A percentile compares a stretch with the other conserved stretches of the same genome.
These are phyloP conservation scores for Aspergillus amoenus DNA, from an alignment of 2,329 filamentous ascomycete genomes.

Conservation along the genomic window DNA sequence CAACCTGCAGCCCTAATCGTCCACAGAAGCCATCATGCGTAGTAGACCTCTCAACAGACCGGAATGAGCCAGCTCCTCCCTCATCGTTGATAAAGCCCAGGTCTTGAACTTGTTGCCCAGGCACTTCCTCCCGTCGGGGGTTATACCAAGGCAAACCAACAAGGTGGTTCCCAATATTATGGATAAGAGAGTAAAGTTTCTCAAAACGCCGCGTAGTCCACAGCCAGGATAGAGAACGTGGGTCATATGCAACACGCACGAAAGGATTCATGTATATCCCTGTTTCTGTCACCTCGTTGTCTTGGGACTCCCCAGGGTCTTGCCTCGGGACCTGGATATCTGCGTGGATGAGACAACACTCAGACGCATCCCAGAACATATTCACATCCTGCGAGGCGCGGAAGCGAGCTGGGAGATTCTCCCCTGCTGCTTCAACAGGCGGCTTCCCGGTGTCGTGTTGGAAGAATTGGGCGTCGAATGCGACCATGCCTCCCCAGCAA, in stretches of 20 bases:
- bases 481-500: constrained; percentile 76
- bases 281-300: constrained; percentile 40
- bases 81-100: constrained; percentile 33
- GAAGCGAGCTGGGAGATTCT: constrained; percentile 50
- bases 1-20: constrained; percentile 42
- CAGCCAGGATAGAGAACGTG: constrained; percentile 58
- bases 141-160: constrained; percentile 61
- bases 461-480: constrained; percentile 49
- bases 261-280: constrained; percentile 75
- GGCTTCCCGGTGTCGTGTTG: constrained; percentile 22
- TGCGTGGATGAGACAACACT: constrained; percentile 61
- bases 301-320: constrained; percentile 47
- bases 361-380: constrained; percentile 61
- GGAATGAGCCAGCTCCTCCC: constrained; percentile 37
- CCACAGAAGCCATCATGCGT: constrained; percentile 48
- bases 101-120: constrained; percentile 53
- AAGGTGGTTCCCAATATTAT: constrained; percentile 59
- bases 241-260: constrained; percentile 68
- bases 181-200: constrained; percentile 59
- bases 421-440: not conserved
- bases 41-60: constrained; percentile 38
- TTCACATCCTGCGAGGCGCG: constrained; percentile 55
- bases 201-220: constrained; percentile 64
- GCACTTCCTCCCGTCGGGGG: constrained; percentile 58
- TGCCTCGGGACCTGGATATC: constrained; percentile 43